A percentile compares a stretch with the other conserved stretches of the same genome.
These are phyloP conservation scores for Curvularia sp. DNA, from an alignment of 2,329 filamentous ascomycete species.

Conservation along the genomic window DNA sequence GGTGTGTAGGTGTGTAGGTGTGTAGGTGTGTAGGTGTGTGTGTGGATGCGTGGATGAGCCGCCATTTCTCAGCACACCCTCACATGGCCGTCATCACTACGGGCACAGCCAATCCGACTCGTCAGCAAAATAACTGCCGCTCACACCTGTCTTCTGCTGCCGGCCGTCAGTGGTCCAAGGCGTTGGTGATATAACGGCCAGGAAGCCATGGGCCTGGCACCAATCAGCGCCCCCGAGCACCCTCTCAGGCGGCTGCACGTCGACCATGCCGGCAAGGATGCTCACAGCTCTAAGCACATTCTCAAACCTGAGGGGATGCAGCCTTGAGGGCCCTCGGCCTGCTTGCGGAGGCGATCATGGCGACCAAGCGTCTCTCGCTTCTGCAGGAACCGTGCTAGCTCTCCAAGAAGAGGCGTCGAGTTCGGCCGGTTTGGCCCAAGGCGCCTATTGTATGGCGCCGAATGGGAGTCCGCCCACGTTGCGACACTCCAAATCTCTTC, in stretches of 20 bases:
- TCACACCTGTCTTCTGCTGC: conserved; percentile 8
- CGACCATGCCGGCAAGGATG: conserved; percentile 12
- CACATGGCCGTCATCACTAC: background rate
- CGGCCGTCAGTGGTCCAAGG: conserved; percentile 9
- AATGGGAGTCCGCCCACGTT: conserved; percentile 18
- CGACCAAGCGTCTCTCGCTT: conserved; percentile 25
- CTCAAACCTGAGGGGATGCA: conserved; percentile 18
- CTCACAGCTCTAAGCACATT: conserved; percentile 8
- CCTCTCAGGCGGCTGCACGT: conserved; percentile 10
- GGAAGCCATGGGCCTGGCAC: conserved; percentile 13
- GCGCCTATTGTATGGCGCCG: conserved; percentile 27
- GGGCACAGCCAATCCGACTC: conserved; percentile 4
- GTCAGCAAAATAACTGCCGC: conserved; percentile 6
- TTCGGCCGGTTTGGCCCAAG: conserved; percentile 15
- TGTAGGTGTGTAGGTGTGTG: background rate
- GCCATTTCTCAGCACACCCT: conserved; percentile 8
- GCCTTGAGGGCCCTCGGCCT: conserved; percentile 6
- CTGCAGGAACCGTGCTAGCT: conserved; percentile 27
- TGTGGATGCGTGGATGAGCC: background rate
- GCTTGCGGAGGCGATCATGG: conserved; percentile 22
- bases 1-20: background rate
- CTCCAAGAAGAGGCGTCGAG: conserved; percentile 15
- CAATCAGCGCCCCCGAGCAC: conserved; percentile 16
- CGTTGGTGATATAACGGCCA: conserved; percentile 19
- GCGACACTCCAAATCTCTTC: conserved; percentile 13